Evolutionary conservation across 257 asterid genomes (phyloP).

Genomic region (Handroanthus guayacan): DNA sequence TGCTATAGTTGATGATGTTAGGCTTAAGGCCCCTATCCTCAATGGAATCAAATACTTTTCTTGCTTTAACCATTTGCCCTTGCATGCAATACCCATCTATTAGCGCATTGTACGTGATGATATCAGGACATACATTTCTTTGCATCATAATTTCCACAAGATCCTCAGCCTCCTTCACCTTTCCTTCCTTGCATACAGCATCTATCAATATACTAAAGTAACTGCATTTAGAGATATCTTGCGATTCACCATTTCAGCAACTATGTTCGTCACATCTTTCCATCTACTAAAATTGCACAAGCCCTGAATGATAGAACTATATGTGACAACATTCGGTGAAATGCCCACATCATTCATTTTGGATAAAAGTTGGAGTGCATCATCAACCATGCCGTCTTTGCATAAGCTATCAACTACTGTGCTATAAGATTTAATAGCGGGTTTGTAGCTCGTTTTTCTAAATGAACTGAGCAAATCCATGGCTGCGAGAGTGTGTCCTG

Average conservation of each 20-base stretch:
- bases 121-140: too few species aligned
- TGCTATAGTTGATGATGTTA: neutral
- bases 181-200: constrained; percentile 33
- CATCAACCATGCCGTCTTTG: constrained; percentile 11
- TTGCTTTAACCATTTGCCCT: too few species aligned
- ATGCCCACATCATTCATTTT: constrained; percentile 17
- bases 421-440: neutral
- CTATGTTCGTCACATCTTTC: constrained; percentile 23
- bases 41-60: too few species aligned
- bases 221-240: neutral
- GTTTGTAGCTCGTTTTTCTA: neutral
- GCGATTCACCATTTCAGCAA: constrained; percentile 7
- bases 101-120: constrained; percentile 14
- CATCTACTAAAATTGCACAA: constrained; percentile 21
- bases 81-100: too few species aligned
- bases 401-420: constrained; percentile 29
- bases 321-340: neutral
- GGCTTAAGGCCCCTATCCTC: constrained; percentile 32
- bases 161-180: neutral
- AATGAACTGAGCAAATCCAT: constrained; percentile 20
- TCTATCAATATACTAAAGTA: constrained; percentile 21
- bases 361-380: neutral
- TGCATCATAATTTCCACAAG: too few species aligned
- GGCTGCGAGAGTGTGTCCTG: constrained; percentile 18
- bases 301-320: neutral